These are phyloP conservation scores for Mikania micrantha DNA, from an alignment of 129 eudicot genomes.

Conservation along the genomic window DNA sequence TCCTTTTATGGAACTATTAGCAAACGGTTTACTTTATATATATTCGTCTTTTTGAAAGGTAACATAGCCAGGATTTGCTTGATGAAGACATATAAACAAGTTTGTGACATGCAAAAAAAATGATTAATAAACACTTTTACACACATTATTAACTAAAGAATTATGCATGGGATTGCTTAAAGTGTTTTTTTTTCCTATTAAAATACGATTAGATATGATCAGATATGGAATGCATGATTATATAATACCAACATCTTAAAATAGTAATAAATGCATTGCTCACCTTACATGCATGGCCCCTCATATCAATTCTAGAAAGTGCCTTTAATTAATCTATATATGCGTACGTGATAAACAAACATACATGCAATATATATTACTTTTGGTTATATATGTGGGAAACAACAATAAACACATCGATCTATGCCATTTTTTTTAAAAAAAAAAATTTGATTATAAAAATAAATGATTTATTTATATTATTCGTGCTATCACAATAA, in stretches of 20 bases:
- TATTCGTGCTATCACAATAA: too few relatives aligned
- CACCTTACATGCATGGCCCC: conserved; percentile 31
- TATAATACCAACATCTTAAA: conserved; percentile 30
- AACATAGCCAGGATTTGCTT: too few relatives aligned
- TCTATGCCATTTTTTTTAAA: too few relatives aligned
- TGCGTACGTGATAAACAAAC: neutral
- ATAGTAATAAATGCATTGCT: conserved; percentile 34
- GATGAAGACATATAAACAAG: too few relatives aligned
- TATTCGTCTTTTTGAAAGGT: too few relatives aligned
- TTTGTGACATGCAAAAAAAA: too few relatives aligned
- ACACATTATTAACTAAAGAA: neutral
- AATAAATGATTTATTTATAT: too few relatives aligned
- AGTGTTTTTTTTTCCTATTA: conserved; percentile 13
- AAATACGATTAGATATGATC: conserved; percentile 20
- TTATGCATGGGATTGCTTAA: conserved; percentile 1
- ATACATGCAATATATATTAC: neutral
- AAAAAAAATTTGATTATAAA: too few relatives aligned
- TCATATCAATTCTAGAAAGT: conserved; percentile 23
- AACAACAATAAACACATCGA: too few relatives aligned
- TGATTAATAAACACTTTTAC: neutral
- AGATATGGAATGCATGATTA: conserved; percentile 6
- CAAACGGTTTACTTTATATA: too few relatives aligned
- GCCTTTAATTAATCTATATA: conserved; percentile 17
- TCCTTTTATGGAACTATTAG: too few relatives aligned
- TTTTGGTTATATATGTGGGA: too few relatives aligned